phyloP scores from a whole-genome alignment of 148 eudicot species.

The Nepenthes mirabilis region DNA sequence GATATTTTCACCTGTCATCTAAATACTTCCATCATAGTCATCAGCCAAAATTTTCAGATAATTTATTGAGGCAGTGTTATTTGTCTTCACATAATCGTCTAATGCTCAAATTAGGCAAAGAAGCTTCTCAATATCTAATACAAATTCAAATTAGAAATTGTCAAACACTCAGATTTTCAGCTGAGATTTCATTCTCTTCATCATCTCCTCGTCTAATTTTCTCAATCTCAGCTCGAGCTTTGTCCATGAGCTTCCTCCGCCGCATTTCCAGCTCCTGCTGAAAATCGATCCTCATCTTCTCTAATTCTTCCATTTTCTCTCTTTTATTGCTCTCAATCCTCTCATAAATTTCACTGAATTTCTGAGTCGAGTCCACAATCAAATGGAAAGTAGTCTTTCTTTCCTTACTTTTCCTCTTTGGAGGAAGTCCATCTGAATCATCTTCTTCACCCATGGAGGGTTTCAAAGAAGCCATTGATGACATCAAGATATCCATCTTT shows the following conservation, averaged over 20 bases:
- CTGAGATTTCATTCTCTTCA: conserved; percentile 17
- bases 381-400: conserved; percentile 20
- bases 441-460: conserved; percentile 16
- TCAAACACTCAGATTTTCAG: too few relatives aligned
- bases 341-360: conserved; percentile 54
- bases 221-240: conserved; percentile 47
- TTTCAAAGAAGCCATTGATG: conserved; percentile 4
- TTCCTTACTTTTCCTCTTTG: conserved; percentile 23
- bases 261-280: conserved; percentile 52
- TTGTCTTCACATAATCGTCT: too few relatives aligned
- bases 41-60: too few relatives aligned
- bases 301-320: conserved; percentile 48
- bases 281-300: conserved; percentile 66
- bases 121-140: too few relatives aligned
- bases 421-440: conserved; percentile 39
- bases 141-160: too few relatives aligned
- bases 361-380: conserved; percentile 63
- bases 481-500: conserved; percentile 56
- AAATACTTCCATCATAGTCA: too few relatives aligned
- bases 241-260: conserved; percentile 53
- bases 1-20: too few relatives aligned
- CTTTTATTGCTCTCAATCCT: conserved; percentile 40
- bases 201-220: conserved; percentile 36
- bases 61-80: too few relatives aligned
- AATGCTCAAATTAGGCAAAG: too few relatives aligned